Base-by-base conservation (phyloP, 2,329 filamentous ascomycete genomes). In the Leptographium radiaticola region DNA sequence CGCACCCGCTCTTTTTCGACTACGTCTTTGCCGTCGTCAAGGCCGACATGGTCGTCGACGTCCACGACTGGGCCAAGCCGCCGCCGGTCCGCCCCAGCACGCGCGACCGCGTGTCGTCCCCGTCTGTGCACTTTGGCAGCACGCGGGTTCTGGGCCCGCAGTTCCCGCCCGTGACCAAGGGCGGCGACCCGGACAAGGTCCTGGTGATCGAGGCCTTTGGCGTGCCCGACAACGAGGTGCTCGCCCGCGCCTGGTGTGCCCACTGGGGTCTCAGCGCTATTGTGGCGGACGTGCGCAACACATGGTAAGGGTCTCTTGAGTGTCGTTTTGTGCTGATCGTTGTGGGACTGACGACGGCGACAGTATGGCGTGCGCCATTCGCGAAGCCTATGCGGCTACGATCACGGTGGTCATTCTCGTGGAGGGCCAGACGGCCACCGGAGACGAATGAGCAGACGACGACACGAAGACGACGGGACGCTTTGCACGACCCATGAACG, bases 191-290 rank as follows among this genome's bases (percentile, higher is more conserved):
- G 31, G 83, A 85, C 59, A 77, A 78, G 60, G 84, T 89, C 4
- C 70, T 89, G 10, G 81, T 84, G 6, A 75, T 89, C 15, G 83
- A 89, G 67, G 83, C 84, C 0, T 82, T 86, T 64, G 86, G 86
- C 1, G 83, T 85, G 25, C 72, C 73, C 49, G 86, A 89, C 65
- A 88, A 89, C 59, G 86, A 89, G 66, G 85, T 88, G 5, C 75
- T 89, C 61, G 85, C 83, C 1, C 72, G 86, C 57, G 84, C 86
- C 8, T 89, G 86, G 86, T 89, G 85, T 64, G 78, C 83, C 53
- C 83, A 87, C 61, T 87, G 84, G 78, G 86, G 86, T 2, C 67
- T 87, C 61, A 82, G 77, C 62, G 85, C 86, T 1, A 70, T 89
- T 18, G 77, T 88, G 55, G 84, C 84, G 10, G 83, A 88, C 65